These are phyloP conservation scores for Lathyrus aphaca DNA, from an alignment of 306 rosid genomes.

Conservation along the genomic window DNA sequence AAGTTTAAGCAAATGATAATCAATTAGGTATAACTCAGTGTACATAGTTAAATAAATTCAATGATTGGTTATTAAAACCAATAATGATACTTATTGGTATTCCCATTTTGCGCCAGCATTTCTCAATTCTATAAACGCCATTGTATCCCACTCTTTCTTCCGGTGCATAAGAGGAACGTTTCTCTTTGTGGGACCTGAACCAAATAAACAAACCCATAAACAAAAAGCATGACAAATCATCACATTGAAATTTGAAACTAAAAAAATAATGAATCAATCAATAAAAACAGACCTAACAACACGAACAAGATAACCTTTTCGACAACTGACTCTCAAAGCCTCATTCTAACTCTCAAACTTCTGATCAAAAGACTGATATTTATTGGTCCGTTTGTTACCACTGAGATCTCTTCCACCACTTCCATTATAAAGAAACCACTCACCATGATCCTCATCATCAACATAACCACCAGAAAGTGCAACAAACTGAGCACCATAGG, in stretches of 20 bases:
- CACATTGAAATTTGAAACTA: neutral
- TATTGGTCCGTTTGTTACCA: slow-evolving; percentile 69
- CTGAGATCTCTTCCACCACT: slow-evolving; percentile 82
- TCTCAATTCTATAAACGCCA: slow-evolving; percentile 79
- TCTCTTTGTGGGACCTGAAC: slow-evolving; percentile 75
- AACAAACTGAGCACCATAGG: slow-evolving; percentile 71
- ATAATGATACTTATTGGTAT: slow-evolving; percentile 53
- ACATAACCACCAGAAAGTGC: slow-evolving; percentile 69
- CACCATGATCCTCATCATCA: slow-evolving; percentile 89
- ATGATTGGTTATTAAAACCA: neutral
- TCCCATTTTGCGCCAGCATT: slow-evolving; percentile 86
- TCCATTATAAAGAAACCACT: slow-evolving; percentile 88
- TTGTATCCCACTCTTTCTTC: slow-evolving; percentile 72
- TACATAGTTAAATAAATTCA: neutral
- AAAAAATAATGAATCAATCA: neutral
- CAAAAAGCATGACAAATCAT: neutral
- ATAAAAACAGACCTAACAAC: slow-evolving; percentile 66
- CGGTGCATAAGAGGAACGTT: slow-evolving; percentile 85
- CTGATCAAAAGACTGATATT: slow-evolving; percentile 69
- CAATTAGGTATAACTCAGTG: neutral
- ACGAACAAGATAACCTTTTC: slow-evolving; percentile 78
- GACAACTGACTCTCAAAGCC: slow-evolving; percentile 69
- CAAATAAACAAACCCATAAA: neutral
- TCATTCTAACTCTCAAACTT: slow-evolving; percentile 61
- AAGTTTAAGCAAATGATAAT: neutral